Conservation (phyloP, 306 rosid species). For the Sophora flavescens region DNA sequence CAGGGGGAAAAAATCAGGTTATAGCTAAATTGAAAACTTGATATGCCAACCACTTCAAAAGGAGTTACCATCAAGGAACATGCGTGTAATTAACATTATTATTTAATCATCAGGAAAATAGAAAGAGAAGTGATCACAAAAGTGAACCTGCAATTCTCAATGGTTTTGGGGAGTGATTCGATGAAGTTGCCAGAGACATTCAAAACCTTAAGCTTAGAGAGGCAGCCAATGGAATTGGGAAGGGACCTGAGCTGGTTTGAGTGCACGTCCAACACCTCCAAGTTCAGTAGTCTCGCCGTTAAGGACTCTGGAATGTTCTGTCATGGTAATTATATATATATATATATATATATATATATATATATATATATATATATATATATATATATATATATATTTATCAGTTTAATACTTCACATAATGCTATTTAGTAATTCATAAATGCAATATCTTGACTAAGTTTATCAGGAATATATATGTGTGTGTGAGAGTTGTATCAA, state of each 20-base stretch:
- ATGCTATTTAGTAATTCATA: no score
- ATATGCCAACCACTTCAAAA: background rate
- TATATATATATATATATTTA: no score
- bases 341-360: no score
- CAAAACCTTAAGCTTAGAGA: conserved; percentile 81
- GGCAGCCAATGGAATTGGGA: conserved; percentile 94
- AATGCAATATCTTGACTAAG: no score
- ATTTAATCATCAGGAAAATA: background rate
- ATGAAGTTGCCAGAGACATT: conserved; percentile 81
- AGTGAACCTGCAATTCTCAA: conserved; percentile 91
- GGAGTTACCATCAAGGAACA: background rate
- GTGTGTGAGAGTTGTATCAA: no score
- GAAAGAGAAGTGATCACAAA: conserved; percentile 11
- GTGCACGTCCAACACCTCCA: conserved; percentile 73
- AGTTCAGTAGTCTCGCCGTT: conserved; percentile 75
- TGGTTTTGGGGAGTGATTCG: conserved; percentile 70
- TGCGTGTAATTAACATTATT: background rate
- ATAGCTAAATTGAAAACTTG: background rate
- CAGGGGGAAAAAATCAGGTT: no score
- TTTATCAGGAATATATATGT: no score
- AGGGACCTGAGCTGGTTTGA: conserved; percentile 81
- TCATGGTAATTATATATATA: background rate
- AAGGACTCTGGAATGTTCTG: conserved; percentile 88
- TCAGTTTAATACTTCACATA: no score
- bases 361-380: no score